Evolutionary conservation across 2,329 filamentous ascomycete species (phyloP).

Genomic region (Zasmidium cellare): DNA sequence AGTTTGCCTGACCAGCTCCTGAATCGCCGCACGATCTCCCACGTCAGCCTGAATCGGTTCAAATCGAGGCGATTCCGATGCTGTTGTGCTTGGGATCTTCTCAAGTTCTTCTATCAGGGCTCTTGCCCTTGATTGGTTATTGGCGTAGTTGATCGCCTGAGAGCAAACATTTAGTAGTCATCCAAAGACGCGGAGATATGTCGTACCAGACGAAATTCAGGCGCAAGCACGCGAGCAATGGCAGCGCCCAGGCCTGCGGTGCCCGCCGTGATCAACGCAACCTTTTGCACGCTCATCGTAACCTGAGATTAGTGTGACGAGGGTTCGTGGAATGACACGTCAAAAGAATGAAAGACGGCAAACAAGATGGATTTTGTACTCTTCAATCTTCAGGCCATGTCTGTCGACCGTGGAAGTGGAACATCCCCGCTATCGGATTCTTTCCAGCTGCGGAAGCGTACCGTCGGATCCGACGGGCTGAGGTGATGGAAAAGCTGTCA

Average conservation of each 20-base stretch:
- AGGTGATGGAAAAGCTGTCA: not conserved
- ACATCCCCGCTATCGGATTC: not conserved
- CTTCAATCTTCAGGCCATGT: not conserved
- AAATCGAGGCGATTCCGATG: slow-evolving; percentile 19
- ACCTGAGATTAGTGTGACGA: not conserved
- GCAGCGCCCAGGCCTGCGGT: slow-evolving; percentile 52
- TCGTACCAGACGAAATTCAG: slow-evolving; percentile 48
- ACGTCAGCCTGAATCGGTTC: slow-evolving; percentile 31
- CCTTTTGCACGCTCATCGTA: slow-evolving; percentile 42
- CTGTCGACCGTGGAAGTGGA: not conserved
- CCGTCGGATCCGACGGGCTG: not conserved
- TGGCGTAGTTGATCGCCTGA: slow-evolving; percentile 50
- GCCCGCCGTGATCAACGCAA: slow-evolving; percentile 50
- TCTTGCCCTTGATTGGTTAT: slow-evolving; percentile 44
- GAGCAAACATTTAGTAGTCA: slow-evolving; percentile 9
- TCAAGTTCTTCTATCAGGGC: slow-evolving; percentile 44
- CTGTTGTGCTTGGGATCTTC: slow-evolving; percentile 32
- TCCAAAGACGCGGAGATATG: not conserved
- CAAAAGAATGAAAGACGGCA: not conserved
- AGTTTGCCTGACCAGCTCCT: slow-evolving; percentile 37
- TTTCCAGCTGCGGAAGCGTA: not conserved
- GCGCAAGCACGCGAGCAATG: slow-evolving; percentile 47
- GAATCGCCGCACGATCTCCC: slow-evolving; percentile 29
- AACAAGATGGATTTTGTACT: not conserved
- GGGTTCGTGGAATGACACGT: not conserved